Conservation (phyloP, 768 basidiomycete genomes). For the Lentinula sp. region DNA sequence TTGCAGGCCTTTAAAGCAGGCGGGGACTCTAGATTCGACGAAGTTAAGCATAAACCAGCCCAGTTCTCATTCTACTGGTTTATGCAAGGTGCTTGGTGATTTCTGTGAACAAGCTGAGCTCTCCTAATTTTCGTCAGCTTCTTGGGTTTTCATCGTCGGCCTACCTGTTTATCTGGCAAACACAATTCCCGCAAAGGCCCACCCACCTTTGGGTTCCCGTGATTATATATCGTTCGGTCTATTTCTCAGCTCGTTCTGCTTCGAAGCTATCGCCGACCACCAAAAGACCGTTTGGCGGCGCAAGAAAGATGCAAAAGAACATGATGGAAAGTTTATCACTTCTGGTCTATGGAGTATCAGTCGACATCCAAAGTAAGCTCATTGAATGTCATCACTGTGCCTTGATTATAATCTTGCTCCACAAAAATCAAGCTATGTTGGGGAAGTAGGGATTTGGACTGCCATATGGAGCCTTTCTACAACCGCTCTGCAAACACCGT, state of each 20-base stretch:
- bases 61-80: slow-evolving; percentile 59
- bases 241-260: slow-evolving; percentile 49
- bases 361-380: slow-evolving; percentile 66
- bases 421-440: slow-evolving; percentile 47
- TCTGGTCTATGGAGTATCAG: slow-evolving; percentile 62
- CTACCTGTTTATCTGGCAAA: slow-evolving; percentile 67
- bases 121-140: slow-evolving; percentile 26
- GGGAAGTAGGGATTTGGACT: slow-evolving; percentile 65
- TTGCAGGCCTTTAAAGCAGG: slow-evolving; percentile 32
- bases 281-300: slow-evolving; percentile 63
- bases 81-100: slow-evolving; percentile 36
- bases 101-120: neutral
- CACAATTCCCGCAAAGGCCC: slow-evolving; percentile 38
- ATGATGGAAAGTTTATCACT: slow-evolving; percentile 66
- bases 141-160: slow-evolving; percentile 64
- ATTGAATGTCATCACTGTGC: neutral
- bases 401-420: neutral
- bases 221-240: slow-evolving; percentile 52
- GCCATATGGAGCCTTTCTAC: slow-evolving; percentile 59
- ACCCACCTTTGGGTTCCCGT: slow-evolving; percentile 43
- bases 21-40: slow-evolving; percentile 46
- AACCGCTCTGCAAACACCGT: slow-evolving; percentile 35
- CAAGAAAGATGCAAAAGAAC: slow-evolving; percentile 53
- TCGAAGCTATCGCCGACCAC: slow-evolving; percentile 58
- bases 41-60: slow-evolving; percentile 37